Conservation (phyloP, 1,284 basidiomycete genomes). For the Ceratobasidium sp. region DNA sequence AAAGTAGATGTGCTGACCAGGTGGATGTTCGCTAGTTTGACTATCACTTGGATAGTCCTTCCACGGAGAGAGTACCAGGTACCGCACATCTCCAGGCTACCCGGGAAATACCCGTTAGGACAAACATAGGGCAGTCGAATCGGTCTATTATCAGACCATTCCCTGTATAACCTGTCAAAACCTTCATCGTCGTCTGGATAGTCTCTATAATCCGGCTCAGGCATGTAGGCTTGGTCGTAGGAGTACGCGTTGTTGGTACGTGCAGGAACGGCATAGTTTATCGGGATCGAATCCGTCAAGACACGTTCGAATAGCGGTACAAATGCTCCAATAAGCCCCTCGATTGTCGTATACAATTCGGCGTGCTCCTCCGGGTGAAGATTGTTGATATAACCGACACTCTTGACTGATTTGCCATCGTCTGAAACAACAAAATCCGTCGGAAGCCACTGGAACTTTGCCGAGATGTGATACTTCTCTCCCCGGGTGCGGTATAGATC, state of each 20-base stretch:
- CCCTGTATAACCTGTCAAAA: no score
- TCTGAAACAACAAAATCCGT: conserved; percentile 55
- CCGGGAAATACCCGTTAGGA: no score
- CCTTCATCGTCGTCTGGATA: no score
- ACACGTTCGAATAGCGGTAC: conserved; percentile 55
- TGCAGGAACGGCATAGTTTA: background rate
- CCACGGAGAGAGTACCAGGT: conserved; percentile 58
- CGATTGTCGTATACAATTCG: conserved; percentile 50
- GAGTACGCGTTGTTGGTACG: conserved; percentile 1
- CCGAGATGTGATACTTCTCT: conserved; percentile 44
- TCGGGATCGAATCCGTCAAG: conserved; percentile 51
- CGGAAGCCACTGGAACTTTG: conserved; percentile 59
- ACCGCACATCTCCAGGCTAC: no score
- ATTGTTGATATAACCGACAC: conserved; percentile 57
- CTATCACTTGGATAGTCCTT: no score
- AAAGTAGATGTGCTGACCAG: conserved; percentile 15
- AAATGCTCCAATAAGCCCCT: conserved; percentile 51
- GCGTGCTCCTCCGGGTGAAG: conserved; percentile 52
- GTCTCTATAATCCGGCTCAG: background rate
- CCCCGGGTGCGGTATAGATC: background rate
- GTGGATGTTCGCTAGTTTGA: conserved; percentile 4
- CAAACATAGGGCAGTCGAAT: conserved; percentile 5
- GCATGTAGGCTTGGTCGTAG: background rate
- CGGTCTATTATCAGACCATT: background rate
- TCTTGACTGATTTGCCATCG: conserved; percentile 49